Base-by-base conservation (phyloP, 257 asterid genomes). In the Lycium barbarum region DNA sequence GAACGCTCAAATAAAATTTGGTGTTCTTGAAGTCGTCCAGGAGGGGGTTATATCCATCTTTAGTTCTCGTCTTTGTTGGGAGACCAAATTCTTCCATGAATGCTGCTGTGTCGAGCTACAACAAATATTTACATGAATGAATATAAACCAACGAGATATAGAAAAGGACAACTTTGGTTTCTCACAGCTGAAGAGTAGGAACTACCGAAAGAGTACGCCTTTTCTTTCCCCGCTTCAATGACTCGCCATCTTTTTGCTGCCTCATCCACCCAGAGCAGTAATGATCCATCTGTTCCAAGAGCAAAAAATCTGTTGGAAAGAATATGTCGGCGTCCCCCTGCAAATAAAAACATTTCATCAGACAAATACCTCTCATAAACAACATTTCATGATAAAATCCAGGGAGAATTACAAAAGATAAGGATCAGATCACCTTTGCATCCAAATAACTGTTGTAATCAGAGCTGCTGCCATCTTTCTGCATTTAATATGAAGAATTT, bases 311-410 rank as follows among this genome's bases (percentile, higher is more conserved):
- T n/a, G 98, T 97, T 9, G 99, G 98, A 79, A 97, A 97, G 90
- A 97, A 97, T 88, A 97, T 95, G 87, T 95, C 98, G 54, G 99
- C 98, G 80, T 97, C 98, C 74, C 99, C 98, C 99, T 95, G 91
- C 87, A 63, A 82, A 86, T 54, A 81, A 86, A 68, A 20, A 82
- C 33, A 26, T 26, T 26, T 26, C 33, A 26, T 26, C 26, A 76
- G 17, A 57, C 82, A 76, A 76, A 76, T 76, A 76, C 43, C 82
- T 76, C 63, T 18, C 20, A 26, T 51, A 51, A 76, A 76, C 47
- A 76, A 51, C 63, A 49, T 76, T 74, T 22, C 63, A 51, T 51
- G 82, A 76, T 26, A 26, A 51, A 76, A 76, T 49, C 47, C 63
- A 26, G 63, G 22, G 26, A 51, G 82, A 12, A 76, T 4, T 14